phyloP scores from a whole-genome alignment of 805 yeast genomes.

The Ogataea angusta region DNA sequence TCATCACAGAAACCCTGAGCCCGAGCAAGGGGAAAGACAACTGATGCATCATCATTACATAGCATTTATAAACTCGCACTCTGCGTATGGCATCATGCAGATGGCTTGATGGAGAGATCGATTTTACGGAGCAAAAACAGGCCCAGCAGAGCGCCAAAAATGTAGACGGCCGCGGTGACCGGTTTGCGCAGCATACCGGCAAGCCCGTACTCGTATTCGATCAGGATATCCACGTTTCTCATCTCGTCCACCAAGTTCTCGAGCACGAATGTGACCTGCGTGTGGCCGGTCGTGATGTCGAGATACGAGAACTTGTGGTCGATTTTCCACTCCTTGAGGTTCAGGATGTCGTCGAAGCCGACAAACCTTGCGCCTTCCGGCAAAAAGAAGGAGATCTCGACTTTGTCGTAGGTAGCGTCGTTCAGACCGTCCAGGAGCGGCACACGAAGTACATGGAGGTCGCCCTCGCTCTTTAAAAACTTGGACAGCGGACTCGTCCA shows the following conservation, averaged over 20 bases:
- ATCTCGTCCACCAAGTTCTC: conserved; percentile 68
- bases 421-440: conserved; percentile 72
- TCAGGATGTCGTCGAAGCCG: conserved; percentile 56
- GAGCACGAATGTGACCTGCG: conserved; percentile 60
- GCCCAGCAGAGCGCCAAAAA: conserved; percentile 57
- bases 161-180: conserved; percentile 55
- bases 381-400: conserved; percentile 59
- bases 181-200: conserved; percentile 62
- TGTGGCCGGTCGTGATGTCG: conserved; percentile 76
- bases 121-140: conserved; percentile 47
- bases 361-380: conserved; percentile 80
- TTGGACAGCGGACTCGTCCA: conserved; percentile 66
- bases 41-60: conserved; percentile 8
- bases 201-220: conserved; percentile 60
- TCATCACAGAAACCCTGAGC: conserved; percentile 22
- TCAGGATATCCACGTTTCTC: conserved; percentile 49
- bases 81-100: conserved; percentile 1
- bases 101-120: conserved; percentile 35
- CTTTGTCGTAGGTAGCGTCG: conserved; percentile 63
- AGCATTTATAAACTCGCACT: conserved; percentile 1
- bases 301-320: conserved; percentile 50
- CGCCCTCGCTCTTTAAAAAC: conserved; percentile 47
- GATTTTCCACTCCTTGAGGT: conserved; percentile 31
- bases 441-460: conserved; percentile 55
- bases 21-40: conserved; percentile 11